Evolutionary conservation across 164 flowering plant genomes (phyloP).

Genomic region (Kalanchoe fedtschenkoi): DNA sequence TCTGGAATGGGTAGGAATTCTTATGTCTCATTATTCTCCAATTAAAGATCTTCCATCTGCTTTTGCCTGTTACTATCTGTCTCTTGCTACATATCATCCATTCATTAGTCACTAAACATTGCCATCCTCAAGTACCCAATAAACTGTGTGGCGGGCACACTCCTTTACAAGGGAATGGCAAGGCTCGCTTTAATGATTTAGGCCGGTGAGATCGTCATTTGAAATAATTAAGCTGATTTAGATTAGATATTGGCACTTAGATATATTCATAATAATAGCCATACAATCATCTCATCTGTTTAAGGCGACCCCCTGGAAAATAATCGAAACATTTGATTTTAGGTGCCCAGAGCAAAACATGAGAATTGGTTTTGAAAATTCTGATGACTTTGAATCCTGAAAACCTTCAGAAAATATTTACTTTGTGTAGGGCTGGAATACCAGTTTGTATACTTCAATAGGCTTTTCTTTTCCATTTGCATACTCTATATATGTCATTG

Average conservation of each 20-base stretch:
- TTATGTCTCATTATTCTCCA: not conserved
- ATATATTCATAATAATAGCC: no score
- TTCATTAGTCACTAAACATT: not conserved
- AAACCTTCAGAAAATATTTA: not conserved
- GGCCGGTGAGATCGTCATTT: no score
- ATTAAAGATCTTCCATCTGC: not conserved
- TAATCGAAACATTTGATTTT: no score
- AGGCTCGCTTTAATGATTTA: not conserved
- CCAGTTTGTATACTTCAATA: not conserved
- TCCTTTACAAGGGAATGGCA: not conserved
- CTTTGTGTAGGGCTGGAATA: not conserved
- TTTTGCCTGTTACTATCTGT: not conserved
- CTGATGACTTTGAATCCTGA: not conserved
- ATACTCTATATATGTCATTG: no score
- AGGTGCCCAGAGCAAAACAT: not conserved
- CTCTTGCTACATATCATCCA: not conserved
- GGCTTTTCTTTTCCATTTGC: not conserved
- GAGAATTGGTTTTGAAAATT: not conserved
- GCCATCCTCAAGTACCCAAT: not conserved
- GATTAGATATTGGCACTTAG: no score
- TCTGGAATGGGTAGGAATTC: conserved; percentile 59
- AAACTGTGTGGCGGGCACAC: not conserved
- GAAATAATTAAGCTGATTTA: no score
- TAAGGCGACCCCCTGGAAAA: not conserved
- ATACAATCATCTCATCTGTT: not conserved